Base-by-base conservation (phyloP, 23 red algal species). In the Gracilariopsis chorda region DNA sequence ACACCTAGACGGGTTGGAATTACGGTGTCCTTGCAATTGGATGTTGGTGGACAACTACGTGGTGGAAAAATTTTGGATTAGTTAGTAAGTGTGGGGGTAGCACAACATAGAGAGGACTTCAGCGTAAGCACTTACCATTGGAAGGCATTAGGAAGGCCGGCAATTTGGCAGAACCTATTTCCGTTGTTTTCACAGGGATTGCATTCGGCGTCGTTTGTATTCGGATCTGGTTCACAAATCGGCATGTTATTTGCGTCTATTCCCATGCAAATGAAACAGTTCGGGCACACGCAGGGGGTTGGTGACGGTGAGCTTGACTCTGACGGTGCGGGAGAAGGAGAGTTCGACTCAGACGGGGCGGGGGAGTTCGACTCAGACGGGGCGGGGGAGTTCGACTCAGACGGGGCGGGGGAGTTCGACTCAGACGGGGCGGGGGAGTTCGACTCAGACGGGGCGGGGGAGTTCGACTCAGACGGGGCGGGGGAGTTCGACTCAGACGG, bases 221-320 rank as follows among this genome's bases (percentile, higher is more conserved):
- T 34, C 19, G 23, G 67, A 20, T 73, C 67, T 32, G 67, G 67
- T 32, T 43, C 23, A 33, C 67, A 73, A 4, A 43, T 46, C 7
- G 67, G 37, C 6, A 6, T 36, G 21, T 33, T 33, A 73, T 73
- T 73, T 6, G 55, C 55, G 55, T 43, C 67, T 7, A 73, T 33
- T 7, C 67, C 67, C 37, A 13, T n/a, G 67, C 67, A 73, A 9
- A 73, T 36, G 67, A 73, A 73, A 32, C 67, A 73, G 67, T 73
- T 73, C 4, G 67, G 35, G 33, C 67, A 73, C 6, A 36, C 9
- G 41, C 67, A 73, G 21, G 67, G 67, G 13, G 67, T 35, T 11
- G 41, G n/a, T n/a, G n/a, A n/a, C n/a, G n/a, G n/a, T n/a, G n/a
- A n/a, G n/a, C n/a, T n/a, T n/a, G n/a, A n/a, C n/a, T n/a, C n/a